Evolutionary conservation across 495 filamentous ascomycete genomes (phyloP), one percentile per base, ranked within the genome.

Genomic region (Penicillium desertorum): DNA sequence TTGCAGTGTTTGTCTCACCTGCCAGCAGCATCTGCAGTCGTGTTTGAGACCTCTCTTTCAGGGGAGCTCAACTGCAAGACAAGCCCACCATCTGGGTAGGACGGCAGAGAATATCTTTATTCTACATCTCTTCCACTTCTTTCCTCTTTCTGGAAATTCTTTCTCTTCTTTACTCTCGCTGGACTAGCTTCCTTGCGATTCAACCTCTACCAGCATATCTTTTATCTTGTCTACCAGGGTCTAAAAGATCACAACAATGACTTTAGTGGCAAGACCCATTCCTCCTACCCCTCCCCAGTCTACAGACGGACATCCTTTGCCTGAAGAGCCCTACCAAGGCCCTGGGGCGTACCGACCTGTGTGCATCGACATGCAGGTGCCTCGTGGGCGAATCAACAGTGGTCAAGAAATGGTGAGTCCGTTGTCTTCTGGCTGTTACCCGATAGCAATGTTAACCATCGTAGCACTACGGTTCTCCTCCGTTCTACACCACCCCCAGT

Each of bases 201-300:
- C 56, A 50, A 51, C 34, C 51, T 30, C 4, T 57, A 48, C 36
- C 55, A 36, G 29, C 53, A 41, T 27, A 36, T 54, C 51, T 47
- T 45, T 29, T 30, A 48, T 22, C 22, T 17, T 39, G 12, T 37
- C 47, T 22, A 50, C 14, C 44, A 39, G 51, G 27, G 22, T 41
- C 48, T 41, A 29, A 41, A 27, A 41, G 36, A 23, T 45, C 23
- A 30, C 45, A 37, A 49, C 58, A 60, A 51, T 57, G 54, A 43
- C 45, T 29, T 30, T 50, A 25, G 22, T 61, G 2, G 48, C 51
- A 29, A 60, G 54, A 51, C 30, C 62, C 10, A 54, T 65, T 51
- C 61, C 65, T 44, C 67, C 65, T 39, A 69, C 70, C 7, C 70
- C 70, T 25, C 64, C 70, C 16, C 62, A 66, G 17, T 71, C 70